phyloP scores from a whole-genome alignment of 108 stramenopile genomes.

The Pseudonitzschia delicatissima region DNA sequence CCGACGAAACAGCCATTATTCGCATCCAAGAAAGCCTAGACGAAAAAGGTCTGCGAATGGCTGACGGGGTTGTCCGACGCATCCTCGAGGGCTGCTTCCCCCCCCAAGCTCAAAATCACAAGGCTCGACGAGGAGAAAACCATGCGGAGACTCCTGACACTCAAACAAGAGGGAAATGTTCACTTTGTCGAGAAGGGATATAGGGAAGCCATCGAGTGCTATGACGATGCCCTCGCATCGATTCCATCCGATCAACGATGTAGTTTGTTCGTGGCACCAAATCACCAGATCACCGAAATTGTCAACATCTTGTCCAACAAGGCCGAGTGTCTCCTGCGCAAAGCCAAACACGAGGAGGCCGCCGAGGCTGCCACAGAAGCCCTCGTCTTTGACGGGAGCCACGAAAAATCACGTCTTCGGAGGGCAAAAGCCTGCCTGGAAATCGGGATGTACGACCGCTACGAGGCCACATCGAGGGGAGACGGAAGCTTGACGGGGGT shows the following conservation, averaged over 20 bases:
- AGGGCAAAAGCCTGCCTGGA: neutral
- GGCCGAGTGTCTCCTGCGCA: constrained; percentile 2
- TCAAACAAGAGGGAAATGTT: neutral
- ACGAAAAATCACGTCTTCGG: constrained; percentile 6
- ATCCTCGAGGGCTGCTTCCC: neutral
- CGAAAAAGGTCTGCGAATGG: neutral
- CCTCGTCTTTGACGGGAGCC: neutral
- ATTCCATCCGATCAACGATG: neutral
- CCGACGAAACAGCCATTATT: neutral
- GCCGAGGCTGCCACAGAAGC: constrained; percentile 7
- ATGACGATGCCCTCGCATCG: neutral
- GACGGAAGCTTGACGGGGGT: neutral
- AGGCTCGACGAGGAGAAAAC: constrained; percentile 2
- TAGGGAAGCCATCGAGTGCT: neutral
- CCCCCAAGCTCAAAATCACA: neutral
- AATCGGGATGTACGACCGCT: constrained; percentile 1
- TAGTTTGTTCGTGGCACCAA: neutral
- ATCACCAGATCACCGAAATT: constrained; percentile 1
- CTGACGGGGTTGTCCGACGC: neutral
- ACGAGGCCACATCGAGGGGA: neutral
- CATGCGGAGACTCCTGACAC: neutral
- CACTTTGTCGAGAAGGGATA: neutral
- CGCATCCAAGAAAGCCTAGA: neutral
- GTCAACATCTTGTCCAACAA: constrained; percentile 6
- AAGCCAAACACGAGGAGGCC: constrained; percentile 1